These are phyloP conservation scores for Aplosporella prunicola DNA, from an alignment of 2,329 filamentous ascomycete species.

Conservation along the genomic window DNA sequence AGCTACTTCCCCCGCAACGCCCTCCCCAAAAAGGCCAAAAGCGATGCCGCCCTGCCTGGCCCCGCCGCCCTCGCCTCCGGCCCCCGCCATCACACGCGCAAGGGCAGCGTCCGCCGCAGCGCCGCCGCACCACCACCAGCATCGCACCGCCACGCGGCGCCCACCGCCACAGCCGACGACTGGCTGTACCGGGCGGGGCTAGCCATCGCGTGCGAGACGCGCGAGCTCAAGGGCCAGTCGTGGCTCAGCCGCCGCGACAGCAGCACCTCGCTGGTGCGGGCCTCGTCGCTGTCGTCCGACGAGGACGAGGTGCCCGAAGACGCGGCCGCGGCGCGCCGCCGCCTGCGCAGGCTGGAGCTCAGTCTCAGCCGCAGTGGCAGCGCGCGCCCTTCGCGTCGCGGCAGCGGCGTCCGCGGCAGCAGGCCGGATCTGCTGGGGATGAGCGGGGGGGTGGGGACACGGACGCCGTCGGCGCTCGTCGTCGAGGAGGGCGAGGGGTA, in stretches of 20 bases:
- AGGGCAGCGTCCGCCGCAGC: conserved; percentile 19
- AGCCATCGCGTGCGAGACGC: conserved; percentile 46
- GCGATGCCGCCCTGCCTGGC: conserved; percentile 32
- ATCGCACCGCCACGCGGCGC: conserved; percentile 21
- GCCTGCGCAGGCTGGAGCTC: not conserved
- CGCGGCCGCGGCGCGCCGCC: not conserved
- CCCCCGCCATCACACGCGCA: conserved; percentile 21
- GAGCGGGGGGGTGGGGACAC: conserved; percentile 1
- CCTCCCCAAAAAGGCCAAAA: conserved; percentile 37
- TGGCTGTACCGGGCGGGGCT: conserved; percentile 53
- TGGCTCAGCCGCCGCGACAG: conserved; percentile 50
- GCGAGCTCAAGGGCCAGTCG: conserved; percentile 53
- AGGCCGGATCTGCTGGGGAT: conserved; percentile 3
- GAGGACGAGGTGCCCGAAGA: conserved; percentile 21
- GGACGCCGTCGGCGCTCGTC: conserved; percentile 8
- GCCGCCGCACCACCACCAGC: not conserved
- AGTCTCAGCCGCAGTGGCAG: conserved; percentile 16
- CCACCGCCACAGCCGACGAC: conserved; percentile 30
- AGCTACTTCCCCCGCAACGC: conserved; percentile 13
- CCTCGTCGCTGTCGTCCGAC: no score
- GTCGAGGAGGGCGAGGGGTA: conserved; percentile 18
- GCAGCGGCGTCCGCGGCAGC: conserved; percentile 5
- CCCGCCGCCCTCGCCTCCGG: conserved; percentile 13
- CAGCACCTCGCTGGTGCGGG: conserved; percentile 43
- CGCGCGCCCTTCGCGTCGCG: conserved; percentile 3